These are phyloP conservation scores for Margaritispora aquatica DNA, from an alignment of 495 filamentous ascomycete species.

Conservation along the genomic window DNA sequence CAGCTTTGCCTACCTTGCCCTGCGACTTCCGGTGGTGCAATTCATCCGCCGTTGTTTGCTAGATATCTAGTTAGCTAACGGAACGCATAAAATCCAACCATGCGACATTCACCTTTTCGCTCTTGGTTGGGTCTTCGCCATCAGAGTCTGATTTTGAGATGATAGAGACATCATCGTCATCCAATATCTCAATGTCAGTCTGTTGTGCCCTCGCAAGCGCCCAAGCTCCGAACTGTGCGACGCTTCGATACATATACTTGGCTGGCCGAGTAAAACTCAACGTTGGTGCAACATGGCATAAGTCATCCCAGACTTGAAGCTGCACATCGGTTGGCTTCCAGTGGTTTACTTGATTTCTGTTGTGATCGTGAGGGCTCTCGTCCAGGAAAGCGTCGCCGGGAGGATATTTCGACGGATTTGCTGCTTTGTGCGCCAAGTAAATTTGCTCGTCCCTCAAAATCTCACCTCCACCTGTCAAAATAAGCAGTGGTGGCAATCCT, in stretches of 20 bases:
- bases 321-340: conserved; percentile 85
- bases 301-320: conserved; percentile 92
- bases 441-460: conserved; percentile 89
- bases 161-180: conserved; percentile 72
- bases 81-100: background rate
- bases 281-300: conserved; percentile 88
- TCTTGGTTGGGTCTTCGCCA: conserved; percentile 30
- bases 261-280: conserved; percentile 89
- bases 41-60: background rate
- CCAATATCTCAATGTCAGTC: conserved; percentile 67
- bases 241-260: conserved; percentile 86
- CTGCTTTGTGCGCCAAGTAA: conserved; percentile 90
- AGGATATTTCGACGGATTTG: conserved; percentile 67
- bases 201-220: conserved; percentile 77
- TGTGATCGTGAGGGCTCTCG: conserved; percentile 38
- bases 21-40: conserved; percentile 7
- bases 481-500: conserved; percentile 78
- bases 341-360: conserved; percentile 51
- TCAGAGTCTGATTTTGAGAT: conserved; percentile 54
- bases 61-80: background rate
- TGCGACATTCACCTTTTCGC: conserved; percentile 18
- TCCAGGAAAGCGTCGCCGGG: conserved; percentile 59
- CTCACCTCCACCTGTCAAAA: conserved; percentile 83
- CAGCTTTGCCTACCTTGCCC: conserved; percentile 63
- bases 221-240: conserved; percentile 92